A percentile compares a stretch with the other conserved stretches of the same genome.
Conservation (phyloP, 73 alveolate species). For the Blepharisma stoltei region DNA sequence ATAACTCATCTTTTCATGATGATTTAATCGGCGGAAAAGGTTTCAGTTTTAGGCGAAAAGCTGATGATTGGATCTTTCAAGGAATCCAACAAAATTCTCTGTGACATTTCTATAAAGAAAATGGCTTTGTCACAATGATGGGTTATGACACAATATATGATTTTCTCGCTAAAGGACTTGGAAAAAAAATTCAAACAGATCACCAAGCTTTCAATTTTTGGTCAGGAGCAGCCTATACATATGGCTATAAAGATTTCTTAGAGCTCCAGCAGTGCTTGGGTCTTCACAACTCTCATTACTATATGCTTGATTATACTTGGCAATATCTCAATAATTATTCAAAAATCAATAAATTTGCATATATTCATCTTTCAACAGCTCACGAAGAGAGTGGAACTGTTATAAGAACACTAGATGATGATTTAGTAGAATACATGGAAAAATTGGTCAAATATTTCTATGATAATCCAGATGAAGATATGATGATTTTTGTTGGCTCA, state of each 20-base stretch:
- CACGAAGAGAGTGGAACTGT: not conserved
- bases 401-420: not conserved
- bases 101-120: not conserved
- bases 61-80: not conserved
- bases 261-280: constrained; percentile 3
- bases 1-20: not conserved
- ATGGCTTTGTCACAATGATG: constrained; percentile 8
- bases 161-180: not conserved
- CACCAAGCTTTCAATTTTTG: constrained; percentile 2
- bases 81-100: not conserved
- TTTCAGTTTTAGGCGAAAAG: constrained; percentile 1
- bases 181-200: not conserved
- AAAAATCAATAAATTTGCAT: constrained; percentile 14
- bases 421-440: not conserved
- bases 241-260: not conserved
- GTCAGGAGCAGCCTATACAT: not conserved
- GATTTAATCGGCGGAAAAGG: not conserved
- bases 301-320: not conserved
- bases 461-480: constrained; percentile 2
- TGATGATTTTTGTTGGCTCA: not conserved
- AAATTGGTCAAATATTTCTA: not conserved
- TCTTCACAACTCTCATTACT: not conserved
- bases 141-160: not conserved
- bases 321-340: not conserved
- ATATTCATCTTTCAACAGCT: not conserved